These are phyloP conservation scores for Xylaria sp. DNA, from an alignment of 2,329 filamentous ascomycete species.

Conservation along the genomic window DNA sequence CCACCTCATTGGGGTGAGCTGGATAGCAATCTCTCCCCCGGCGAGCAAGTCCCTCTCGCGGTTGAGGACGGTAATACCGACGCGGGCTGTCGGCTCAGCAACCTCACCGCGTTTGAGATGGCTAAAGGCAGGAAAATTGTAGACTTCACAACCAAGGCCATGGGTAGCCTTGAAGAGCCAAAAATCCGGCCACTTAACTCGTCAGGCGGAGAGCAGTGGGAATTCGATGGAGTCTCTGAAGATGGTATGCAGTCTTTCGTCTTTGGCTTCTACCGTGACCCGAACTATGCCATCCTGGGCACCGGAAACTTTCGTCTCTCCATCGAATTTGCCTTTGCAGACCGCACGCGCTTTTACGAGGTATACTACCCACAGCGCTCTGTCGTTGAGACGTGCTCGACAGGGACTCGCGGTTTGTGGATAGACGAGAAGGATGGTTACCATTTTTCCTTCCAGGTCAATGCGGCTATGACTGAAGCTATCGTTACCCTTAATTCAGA, in stretches of 20 bases:
- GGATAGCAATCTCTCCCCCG: slow-evolving; percentile 10
- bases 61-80: slow-evolving; percentile 10
- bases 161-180: slow-evolving; percentile 24
- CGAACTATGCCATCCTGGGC: slow-evolving; percentile 45
- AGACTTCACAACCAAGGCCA: slow-evolving; percentile 6
- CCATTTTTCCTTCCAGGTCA: slow-evolving; percentile 25
- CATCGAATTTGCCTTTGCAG: slow-evolving; percentile 40
- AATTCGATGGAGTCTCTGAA: slow-evolving; percentile 45
- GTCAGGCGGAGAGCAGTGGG: slow-evolving; percentile 47
- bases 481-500: slow-evolving; percentile 21
- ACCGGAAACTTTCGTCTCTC: slow-evolving; percentile 44
- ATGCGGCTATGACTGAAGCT: slow-evolving; percentile 26
- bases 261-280: slow-evolving; percentile 47
- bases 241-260: slow-evolving; percentile 41
- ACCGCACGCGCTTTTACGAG: slow-evolving; percentile 40
- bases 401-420: slow-evolving; percentile 22
- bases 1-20: slow-evolving; percentile 12
- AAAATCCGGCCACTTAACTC: slow-evolving; percentile 42
- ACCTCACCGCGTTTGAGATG: slow-evolving; percentile 32
- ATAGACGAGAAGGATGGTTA: slow-evolving; percentile 23
- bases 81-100: slow-evolving; percentile 14
- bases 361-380: slow-evolving; percentile 43
- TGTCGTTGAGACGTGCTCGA: slow-evolving; percentile 38
- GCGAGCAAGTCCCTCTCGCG: slow-evolving; percentile 6
- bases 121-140: slow-evolving; percentile 21